Conservation (phyloP, 139 green algal genomes). For the Tetradesmus obliquus region DNA sequence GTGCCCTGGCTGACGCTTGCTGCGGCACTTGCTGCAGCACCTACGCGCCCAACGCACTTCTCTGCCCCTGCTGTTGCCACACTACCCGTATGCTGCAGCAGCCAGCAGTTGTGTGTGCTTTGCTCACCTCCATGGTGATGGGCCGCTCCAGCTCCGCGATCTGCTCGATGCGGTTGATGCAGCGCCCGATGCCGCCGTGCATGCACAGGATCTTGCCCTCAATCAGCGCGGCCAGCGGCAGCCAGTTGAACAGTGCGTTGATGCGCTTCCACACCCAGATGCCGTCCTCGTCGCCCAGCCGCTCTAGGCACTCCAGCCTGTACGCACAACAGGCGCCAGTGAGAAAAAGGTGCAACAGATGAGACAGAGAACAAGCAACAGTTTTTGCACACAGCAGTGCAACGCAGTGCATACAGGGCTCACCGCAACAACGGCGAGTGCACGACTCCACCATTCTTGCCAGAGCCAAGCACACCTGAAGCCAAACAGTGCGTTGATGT, state of each 20-base stretch:
- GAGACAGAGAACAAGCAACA: background rate
- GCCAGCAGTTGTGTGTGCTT: background rate
- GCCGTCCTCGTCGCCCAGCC: conserved; percentile 88
- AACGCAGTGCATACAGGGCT: background rate
- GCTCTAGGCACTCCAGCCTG: conserved; percentile 96
- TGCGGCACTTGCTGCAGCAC: background rate
- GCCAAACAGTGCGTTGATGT: conserved; percentile 99
- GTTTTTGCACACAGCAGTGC: background rate
- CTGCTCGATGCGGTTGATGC: conserved; percentile 89
- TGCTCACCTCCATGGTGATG: conserved; percentile 92
- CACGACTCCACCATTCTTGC: background rate
- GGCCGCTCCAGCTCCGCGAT: conserved; percentile 93
- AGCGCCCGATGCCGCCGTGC: conserved; percentile 97
- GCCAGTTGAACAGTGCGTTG: conserved; percentile 99
- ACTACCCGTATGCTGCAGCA: background rate
- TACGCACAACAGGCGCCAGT: background rate
- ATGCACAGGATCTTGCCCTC: conserved; percentile 98
- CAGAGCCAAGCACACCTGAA: conserved; percentile 68
- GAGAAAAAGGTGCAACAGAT: background rate
- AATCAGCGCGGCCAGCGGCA: conserved; percentile 96
- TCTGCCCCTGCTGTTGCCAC: background rate
- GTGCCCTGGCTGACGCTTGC: background rate
- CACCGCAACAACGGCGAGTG: background rate
- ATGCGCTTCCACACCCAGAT: conserved; percentile 95
- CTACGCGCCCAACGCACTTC: background rate